Conservation (phyloP, 495 filamentous ascomycete genomes). For the Stereocaulon alpinum region DNA sequence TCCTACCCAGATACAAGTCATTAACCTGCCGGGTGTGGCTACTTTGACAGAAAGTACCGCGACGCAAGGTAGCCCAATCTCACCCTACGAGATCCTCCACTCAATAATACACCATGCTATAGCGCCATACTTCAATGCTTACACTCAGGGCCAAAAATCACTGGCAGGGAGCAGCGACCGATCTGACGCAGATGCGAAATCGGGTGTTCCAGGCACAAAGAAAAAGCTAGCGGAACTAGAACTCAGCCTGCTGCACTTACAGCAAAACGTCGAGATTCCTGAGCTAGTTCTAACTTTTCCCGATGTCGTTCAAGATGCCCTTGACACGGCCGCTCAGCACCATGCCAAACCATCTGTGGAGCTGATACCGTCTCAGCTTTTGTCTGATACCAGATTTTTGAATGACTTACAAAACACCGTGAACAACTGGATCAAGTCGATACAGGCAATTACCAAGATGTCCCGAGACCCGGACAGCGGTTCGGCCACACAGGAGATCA, state of each 20-base stretch:
- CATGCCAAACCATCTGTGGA: slow-evolving; percentile 61
- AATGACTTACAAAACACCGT: slow-evolving; percentile 90
- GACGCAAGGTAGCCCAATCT: slow-evolving; percentile 58
- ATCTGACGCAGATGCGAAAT: slow-evolving; percentile 78
- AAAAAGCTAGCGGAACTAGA: slow-evolving; percentile 92
- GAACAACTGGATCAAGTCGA: slow-evolving; percentile 96
- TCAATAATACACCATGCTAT: slow-evolving; percentile 78
- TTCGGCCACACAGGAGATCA: slow-evolving; percentile 91
- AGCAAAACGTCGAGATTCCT: slow-evolving; percentile 97
- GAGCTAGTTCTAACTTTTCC: slow-evolving; percentile 76
- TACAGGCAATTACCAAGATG: slow-evolving; percentile 93
- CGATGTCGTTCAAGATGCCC: slow-evolving; percentile 71
- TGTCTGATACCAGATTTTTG: slow-evolving; percentile 79
- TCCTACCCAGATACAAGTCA: slow-evolving; percentile 75
- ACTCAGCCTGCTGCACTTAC: slow-evolving; percentile 75
- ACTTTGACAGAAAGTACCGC: slow-evolving; percentile 50
- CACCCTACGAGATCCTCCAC: slow-evolving; percentile 86
- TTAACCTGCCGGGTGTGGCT: slow-evolving; percentile 75
- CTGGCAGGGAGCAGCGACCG: slow-evolving; percentile 53
- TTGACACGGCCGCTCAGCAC: slow-evolving; percentile 60
- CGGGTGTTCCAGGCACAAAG: slow-evolving; percentile 90
- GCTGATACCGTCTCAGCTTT: slow-evolving; percentile 55
- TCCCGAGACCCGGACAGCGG: slow-evolving; percentile 78
- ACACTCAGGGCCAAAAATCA: slow-evolving; percentile 71
- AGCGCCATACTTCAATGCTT: slow-evolving; percentile 91